Evolutionary conservation across 441 rosid species (phyloP).

Genomic region (Gossypium trilobum): DNA sequence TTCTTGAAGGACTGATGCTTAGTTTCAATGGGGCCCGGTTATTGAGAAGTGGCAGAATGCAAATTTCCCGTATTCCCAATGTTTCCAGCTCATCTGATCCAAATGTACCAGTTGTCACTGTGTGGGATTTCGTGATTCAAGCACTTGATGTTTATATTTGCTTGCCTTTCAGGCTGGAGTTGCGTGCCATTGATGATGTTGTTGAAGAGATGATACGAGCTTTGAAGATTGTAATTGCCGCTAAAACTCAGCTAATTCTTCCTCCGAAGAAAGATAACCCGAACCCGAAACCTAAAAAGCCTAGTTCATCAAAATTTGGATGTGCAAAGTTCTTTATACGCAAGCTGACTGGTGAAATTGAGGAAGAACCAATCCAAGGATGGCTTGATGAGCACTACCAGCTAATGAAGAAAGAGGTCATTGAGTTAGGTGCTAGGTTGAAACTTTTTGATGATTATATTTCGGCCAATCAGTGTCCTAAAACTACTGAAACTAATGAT

Average conservation of each 20-base stretch:
- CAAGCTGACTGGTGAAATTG: slow-evolving; percentile 75
- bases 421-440: slow-evolving; percentile 86
- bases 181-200: slow-evolving; percentile 98
- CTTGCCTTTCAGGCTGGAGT: slow-evolving; percentile 83
- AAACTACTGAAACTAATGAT: slow-evolving; percentile 50
- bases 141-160: slow-evolving; percentile 84
- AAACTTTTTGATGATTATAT: slow-evolving; percentile 68
- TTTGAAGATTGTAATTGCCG: slow-evolving; percentile 66
- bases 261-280: slow-evolving; percentile 59
- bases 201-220: slow-evolving; percentile 91
- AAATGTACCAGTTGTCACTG: slow-evolving; percentile 20
- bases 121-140: slow-evolving; percentile 98
- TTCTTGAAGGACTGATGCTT: slow-evolving; percentile 85
- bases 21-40: slow-evolving; percentile 68
- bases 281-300: slow-evolving; percentile 61
- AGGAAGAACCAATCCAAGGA: slow-evolving; percentile 98
- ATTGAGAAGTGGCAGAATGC: slow-evolving; percentile 83
- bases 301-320: slow-evolving; percentile 65
- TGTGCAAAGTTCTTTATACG: slow-evolving; percentile 65
- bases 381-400: slow-evolving; percentile 98
- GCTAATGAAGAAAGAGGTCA: slow-evolving; percentile 74
- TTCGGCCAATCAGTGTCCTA: slow-evolving; percentile 34
- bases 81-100: slow-evolving; percentile 50
- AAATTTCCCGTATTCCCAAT: slow-evolving; percentile 85
- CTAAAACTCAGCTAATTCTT: slow-evolving; percentile 48